Base-by-base conservation (phyloP, 1,139 yeast genomes). In the Blastobotrys petasosporus region DNA sequence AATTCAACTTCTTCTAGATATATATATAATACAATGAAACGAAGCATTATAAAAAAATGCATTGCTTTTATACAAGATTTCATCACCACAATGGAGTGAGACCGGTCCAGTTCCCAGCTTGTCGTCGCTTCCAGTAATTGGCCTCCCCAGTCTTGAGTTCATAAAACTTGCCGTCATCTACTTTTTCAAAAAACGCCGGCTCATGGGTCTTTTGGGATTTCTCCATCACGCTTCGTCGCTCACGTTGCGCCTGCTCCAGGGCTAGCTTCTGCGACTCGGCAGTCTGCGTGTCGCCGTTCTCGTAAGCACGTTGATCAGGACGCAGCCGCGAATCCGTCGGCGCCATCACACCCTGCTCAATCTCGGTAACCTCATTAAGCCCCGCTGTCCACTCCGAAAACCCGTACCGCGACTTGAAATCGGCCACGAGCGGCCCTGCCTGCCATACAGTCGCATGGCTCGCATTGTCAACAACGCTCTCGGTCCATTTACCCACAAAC, bases 241-340 rank as follows among this genome's bases (percentile, higher is more conserved):
- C 76, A 58, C 98, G 77, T 68, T 92, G 98, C 36, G 68, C 70
- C 59, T 84, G 90, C 62, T 92, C 98, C 32, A 90, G 69, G 41
- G 74, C 67, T 33, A 77, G 65, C 61, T 92, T 92, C 51, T 78
- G 55, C 1, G 53, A 57, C 60, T 90, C 97, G 0, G 97, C 96
- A 42, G 69, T 67, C 12, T 78, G 85, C 7, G 82, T 67, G 16
- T 79, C 68, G 2, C 94, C 94, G 17, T 73, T 60, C 59, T 87
- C 95, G 56, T 87, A 87, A 5, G 72, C 68, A 39, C 76, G 69
- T 59, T 87, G 77, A 64, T 92, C 98, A 0, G 97, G 97, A 59
- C 98, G 76, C 39, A 81, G 66, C 60, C 98, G 77, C 3, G 96
- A 85, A 62, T 92, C 98, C 0, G 94, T 86, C 4, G 90, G 92